Conservation (phyloP, 805 yeast species). For the Lachancea dasiensis region DNA sequence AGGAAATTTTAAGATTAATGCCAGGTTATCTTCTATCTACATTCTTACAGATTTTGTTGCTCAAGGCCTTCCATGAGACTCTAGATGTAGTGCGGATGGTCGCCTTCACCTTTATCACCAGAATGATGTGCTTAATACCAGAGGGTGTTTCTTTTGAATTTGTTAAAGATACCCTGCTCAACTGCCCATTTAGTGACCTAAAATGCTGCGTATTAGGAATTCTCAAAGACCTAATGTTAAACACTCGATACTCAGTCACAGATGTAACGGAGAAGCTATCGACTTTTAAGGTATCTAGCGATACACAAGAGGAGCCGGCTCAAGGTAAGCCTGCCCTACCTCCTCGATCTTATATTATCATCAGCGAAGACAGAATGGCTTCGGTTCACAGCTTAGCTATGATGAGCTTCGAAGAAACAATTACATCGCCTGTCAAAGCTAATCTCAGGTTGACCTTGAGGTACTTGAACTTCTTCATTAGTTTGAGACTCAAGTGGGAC, state of each 20-base stretch:
- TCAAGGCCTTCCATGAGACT: conserved; percentile 32
- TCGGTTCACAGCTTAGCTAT: conserved; percentile 41
- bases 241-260: conserved; percentile 15
- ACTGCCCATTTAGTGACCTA: conserved; percentile 60
- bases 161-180: conserved; percentile 53
- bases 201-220: conserved; percentile 59
- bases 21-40: conserved; percentile 33
- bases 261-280: conserved; percentile 4
- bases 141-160: conserved; percentile 55
- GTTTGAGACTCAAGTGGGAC: conserved; percentile 33
- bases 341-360: conserved; percentile 38
- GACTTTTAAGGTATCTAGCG: conserved; percentile 2
- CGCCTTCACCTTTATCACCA: conserved; percentile 56
- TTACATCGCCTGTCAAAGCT: conserved; percentile 15
- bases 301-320: background rate
- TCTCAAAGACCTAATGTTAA: conserved; percentile 57
- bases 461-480: conserved; percentile 48
- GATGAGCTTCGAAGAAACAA: conserved; percentile 32
- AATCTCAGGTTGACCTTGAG: conserved; percentile 44
- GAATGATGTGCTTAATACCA: conserved; percentile 51
- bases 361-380: conserved; percentile 38
- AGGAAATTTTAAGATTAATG: conserved; percentile 15
- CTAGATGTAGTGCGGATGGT: conserved; percentile 38
- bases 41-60: conserved; percentile 39
- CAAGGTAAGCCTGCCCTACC: conserved; percentile 30